Base-by-base conservation (phyloP, 768 basidiomycete genomes). In the Psilocybe sp. region DNA sequence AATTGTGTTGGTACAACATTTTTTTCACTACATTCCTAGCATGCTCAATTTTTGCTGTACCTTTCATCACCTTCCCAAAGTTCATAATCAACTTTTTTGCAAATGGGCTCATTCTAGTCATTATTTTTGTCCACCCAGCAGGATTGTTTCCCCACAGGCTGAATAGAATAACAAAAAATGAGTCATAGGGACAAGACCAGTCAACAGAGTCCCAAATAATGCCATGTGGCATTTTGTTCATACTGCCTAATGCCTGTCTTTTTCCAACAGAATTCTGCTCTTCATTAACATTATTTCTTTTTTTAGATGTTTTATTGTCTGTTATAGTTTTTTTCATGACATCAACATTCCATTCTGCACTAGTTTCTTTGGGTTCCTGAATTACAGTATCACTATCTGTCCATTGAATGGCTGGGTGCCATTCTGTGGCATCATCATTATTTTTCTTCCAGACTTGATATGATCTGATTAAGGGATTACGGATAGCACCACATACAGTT, bases 181-280 rank as follows among this genome's bases (percentile, higher is more conserved):
- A 38, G 37, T 58, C 57, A 36, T 58, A 58, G 11, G 57, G 44
- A 44, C 57, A 59, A 28, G 54, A 55, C 11, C 48, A 56, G 40
- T 59, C 46, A 2, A 9, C 5, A 4, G n/a, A 14, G 34, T 59
- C 52, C 57, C 57, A 59, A 31, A 34, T 50, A 0, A 55, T 1
- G 13, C 54, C 52, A 5, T 19, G 10, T 10, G 40, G 31, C 40
- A 13, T 58, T 16, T 59, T 36, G n/a, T 11, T 47, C 5, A 28
- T 1, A 19, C n/a, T n/a, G 7, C 12, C n/a, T n/a, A n/a, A n/a
- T 16, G 18, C 6, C 2, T 11, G 19, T 28, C 6, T 37, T 9
- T 5, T 2, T 39, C n/a, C n/a, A n/a, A n/a, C n/a, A n/a, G n/a
- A n/a, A n/a, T n/a, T n/a, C n/a, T 28, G n/a, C n/a, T n/a, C n/a